Evolutionary conservation across 2,329 filamentous ascomycete genomes (phyloP), one percentile per base, ranked within the genome.

Genomic region (Phyllosticta paracitricarpa): DNA sequence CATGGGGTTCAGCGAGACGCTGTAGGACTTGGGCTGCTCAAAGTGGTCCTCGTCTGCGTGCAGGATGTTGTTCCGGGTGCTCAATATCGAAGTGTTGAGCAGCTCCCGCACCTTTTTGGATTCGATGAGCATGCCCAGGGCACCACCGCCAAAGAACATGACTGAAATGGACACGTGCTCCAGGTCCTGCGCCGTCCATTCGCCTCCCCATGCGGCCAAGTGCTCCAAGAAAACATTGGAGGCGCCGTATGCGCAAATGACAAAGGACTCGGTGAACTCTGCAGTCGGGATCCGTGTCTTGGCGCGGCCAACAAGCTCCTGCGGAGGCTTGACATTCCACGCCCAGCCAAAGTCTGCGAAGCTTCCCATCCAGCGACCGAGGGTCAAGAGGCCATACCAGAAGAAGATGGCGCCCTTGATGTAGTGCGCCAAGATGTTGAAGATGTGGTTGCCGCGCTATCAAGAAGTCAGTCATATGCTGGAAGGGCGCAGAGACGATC

Each of bases 351-450:
- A 82, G 63, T 96, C 89, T 62, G 89, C 86, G 72, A 96, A 97
- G 72, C 89, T 89, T 26, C 93, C 93, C 70, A 91, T 85, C 88
- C 91, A 97, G 61, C 93, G 87, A 30, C 91, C 91, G 3, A 97
- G 80, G 0, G 90, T 96, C 63, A 97, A 77, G 22, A 96, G 76
- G 8, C 93, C 93, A 65, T 95, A 89, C 86, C 90, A 94, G 77
- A 97, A 91, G 79, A 97, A 97, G 60, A 97, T 88, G 3, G 89
- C 89, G 54, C 93, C 93, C 73, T 97, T 97, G 73, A 97, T 86
- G 78, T 90, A 96, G 71, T 97, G 93, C 7, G 93, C 93, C 52
- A 97, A 80, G 1, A 93, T 91, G 66, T 86, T 92, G 78, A 93
- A 95, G 62, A 97, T 78, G 2, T 79, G 79, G 24, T 73, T 73